phyloP scores from a whole-genome alignment of 2,329 filamentous ascomycete genomes.

The Talaromyces funiculosus region DNA sequence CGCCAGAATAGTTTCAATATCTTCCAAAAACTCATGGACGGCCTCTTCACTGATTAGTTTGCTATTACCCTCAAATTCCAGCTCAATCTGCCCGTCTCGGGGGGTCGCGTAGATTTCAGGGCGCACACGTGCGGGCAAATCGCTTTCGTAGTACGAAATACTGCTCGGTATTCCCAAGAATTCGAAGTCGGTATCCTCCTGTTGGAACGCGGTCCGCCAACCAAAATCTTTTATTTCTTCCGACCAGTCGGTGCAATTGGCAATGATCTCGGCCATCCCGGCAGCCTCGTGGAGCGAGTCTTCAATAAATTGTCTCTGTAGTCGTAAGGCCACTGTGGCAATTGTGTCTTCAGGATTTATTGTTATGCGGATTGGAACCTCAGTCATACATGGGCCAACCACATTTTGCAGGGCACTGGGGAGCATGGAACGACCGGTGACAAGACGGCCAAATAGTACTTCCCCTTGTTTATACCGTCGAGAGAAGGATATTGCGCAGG shows the following conservation, averaged over 20 bases:
- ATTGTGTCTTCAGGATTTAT: not conserved
- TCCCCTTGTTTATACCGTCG: not conserved
- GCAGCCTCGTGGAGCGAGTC: constrained; percentile 1
- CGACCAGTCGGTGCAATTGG: constrained; percentile 1
- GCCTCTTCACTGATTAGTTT: not conserved
- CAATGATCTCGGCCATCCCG: constrained; percentile 4
- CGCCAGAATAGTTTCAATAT: not conserved
- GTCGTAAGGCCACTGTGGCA: not conserved
- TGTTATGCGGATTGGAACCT: not conserved
- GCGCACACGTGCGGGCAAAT: not conserved
- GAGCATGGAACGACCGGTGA: constrained; percentile 7
- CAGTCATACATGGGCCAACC: constrained; percentile 2
- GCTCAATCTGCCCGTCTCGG: not conserved
- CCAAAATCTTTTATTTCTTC: not conserved
- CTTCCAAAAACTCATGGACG: not conserved
- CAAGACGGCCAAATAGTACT: constrained; percentile 1
- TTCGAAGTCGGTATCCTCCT: not conserved
- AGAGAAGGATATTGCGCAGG: not conserved
- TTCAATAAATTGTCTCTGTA: constrained; percentile 4
- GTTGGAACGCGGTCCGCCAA: constrained; percentile 1
- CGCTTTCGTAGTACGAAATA: not conserved
- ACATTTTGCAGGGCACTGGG: not conserved
- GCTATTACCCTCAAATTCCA: constrained; percentile 4
- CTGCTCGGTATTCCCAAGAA: not conserved
- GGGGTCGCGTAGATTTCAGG: constrained; percentile 6